Evolutionary conservation across 179 eudicot species (phyloP), one percentile per base, ranked within the genome.

Genomic region (Kewa caespitosa): DNA sequence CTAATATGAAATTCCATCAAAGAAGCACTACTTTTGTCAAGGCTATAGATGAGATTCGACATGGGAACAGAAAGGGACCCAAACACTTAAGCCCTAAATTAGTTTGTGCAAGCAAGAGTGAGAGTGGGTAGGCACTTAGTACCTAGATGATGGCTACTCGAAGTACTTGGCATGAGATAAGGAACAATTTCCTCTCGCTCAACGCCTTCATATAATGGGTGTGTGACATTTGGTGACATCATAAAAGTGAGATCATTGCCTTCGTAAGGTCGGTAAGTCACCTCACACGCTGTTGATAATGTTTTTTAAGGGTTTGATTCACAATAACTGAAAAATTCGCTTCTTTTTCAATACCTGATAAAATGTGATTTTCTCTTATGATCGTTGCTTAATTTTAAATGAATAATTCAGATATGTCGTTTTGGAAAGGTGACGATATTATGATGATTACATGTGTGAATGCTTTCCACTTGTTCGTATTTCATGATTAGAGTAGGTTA

Each of bases 171-270:
- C 28, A 15, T 12, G 68, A 17, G 42, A 64, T 36, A 36, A 34
- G 9, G 2, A 9, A 5, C 17, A 41, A 17, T 50, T 70, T 71
- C 23, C 64, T 71, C 52, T 61, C 57, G 32, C 64, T 27, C 7
- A 18, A 1, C n/a, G 46, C 55, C 54, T 71, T 52, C 23, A 10
- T n/a, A 54, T 3, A 48, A 64, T 14, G 74, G 64, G 5, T 9
- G 64, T 71, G 74, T 71, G 43, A 37, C 74, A 1, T 52, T 71
- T 27, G 74, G 64, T 10, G 65, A 71, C 4, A 37, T 36, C 34
- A 11, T 12, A n/a, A 54, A 15, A 33, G 64, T 10, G 18, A 27
- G 6, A 36, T 71, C 6, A 36, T 36, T 6, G 34, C 46, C 23
- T 54, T 4, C 64, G 43, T 55, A 55, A 71, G 48, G n/a, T 71